These are phyloP conservation scores for Scheffersomyces spartinae DNA, from an alignment of 805 yeast species.

Conservation along the genomic window DNA sequence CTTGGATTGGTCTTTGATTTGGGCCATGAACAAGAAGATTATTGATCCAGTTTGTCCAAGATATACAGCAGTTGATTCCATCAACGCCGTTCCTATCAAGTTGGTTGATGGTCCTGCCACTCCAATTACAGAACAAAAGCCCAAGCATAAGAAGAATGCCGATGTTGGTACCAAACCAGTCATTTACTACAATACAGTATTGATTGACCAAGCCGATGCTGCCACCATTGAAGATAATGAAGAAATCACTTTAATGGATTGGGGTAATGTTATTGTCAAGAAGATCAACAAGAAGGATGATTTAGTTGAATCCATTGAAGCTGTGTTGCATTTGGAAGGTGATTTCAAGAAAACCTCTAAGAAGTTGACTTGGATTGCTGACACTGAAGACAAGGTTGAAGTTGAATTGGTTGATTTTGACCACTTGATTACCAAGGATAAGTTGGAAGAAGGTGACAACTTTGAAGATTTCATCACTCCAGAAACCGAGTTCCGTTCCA, in stretches of 20 bases:
- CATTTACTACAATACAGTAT: conserved; percentile 46
- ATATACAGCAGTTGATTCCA: conserved; percentile 64
- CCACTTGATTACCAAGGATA: conserved; percentile 90
- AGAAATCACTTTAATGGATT: conserved; percentile 96
- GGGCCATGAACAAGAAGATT: conserved; percentile 96
- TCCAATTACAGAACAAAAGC: conserved; percentile 58
- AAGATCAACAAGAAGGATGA: conserved; percentile 54
- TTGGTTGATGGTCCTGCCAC: conserved; percentile 59
- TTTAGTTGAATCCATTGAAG: conserved; percentile 52
- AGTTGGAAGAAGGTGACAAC: conserved; percentile 87
- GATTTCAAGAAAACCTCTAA: conserved; percentile 94
- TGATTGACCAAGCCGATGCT: conserved; percentile 83
- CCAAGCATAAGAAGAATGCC: conserved; percentile 92
- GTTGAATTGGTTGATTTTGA: conserved; percentile 86
- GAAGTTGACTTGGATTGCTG: conserved; percentile 91
- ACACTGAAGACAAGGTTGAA: conserved; percentile 56
- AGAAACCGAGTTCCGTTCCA: conserved; percentile 70
- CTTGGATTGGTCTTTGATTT: conserved; percentile 93
- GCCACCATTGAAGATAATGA: conserved; percentile 60
- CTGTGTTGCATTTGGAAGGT: conserved; percentile 82
- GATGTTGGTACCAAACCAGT: conserved; percentile 81
- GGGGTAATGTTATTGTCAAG: conserved; percentile 88
- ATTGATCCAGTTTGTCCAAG: conserved; percentile 97
- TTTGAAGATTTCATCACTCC: conserved; percentile 88
- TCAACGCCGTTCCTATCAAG: conserved; percentile 58